Evolutionary conservation across 176 grass and related monocot species (phyloP), one percentile per base, ranked within the genome.

Genomic region (Oryza rufipogon): DNA sequence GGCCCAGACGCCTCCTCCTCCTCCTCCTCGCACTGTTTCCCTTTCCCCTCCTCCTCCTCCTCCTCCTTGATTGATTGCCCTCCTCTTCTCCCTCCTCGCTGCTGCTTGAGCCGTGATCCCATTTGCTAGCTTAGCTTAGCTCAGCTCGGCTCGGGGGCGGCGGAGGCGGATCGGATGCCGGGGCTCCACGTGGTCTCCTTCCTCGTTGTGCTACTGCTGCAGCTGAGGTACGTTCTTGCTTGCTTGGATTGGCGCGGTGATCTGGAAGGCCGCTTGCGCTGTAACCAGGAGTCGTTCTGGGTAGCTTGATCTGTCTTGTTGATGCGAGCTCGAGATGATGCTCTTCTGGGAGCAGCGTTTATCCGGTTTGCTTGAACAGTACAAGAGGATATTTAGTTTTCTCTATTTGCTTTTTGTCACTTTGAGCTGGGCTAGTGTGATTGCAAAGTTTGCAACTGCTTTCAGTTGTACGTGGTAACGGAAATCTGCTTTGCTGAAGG

Each of bases 221-320:
- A 23, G 83, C 39, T 72, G 83, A 74, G 81, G 87, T 88, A 77
- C 15, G 15, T 0, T 34, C 28, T 28, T 28, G 28, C 33, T 34
- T 34, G 33, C 33, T 34, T 34, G 33, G 4, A 34, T 34, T 34
- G 33, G 33, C 33, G 33, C 33, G 33, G 33, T 3, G 51, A 60
- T 58, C 60, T 20, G 52, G 17, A 17, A 54, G 51, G 51, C 51
- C 54, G 54, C 36, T 38, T 38, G 36, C 36, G 36, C 36, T 38
- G 36, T 38, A 38, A 38, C 19, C 76, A 13, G 11, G 28, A 22
- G 22, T 6, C 5, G 14, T 47, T 42, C 20, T 72, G 54, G 49
- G 72, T 56, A 56, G 19, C 52, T 38, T 64, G 65, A 52, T 82
- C 86, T 72, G 10, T 45, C 28, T 25, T 4, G 19, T 20, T 45